Percentiles rank a stretch among this genome's conserved stretches.
These are phyloP conservation scores for Bacidia gigantensis DNA, from an alignment of 495 filamentous ascomycete species.

Conservation along the genomic window DNA sequence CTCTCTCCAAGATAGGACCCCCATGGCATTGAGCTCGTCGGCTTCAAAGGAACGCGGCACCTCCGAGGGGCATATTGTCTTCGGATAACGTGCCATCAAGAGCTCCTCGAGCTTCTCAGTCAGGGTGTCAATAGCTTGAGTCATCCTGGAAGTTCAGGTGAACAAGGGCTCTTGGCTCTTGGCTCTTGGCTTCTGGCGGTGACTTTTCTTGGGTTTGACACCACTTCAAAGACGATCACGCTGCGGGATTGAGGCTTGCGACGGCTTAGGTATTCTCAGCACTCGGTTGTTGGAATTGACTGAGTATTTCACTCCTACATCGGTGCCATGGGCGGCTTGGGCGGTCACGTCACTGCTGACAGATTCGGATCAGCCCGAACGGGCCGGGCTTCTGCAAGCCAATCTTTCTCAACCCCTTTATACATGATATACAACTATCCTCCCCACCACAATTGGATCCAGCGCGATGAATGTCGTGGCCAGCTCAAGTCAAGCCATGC, in stretches of 20 bases:
- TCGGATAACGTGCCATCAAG: conserved; percentile 21
- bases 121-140: not conserved
- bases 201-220: too few species aligned
- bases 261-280: too few species aligned
- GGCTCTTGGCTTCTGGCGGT: too few species aligned
- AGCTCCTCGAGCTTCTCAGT: conserved; percentile 2
- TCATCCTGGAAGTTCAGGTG: not conserved
- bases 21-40: conserved; percentile 22
- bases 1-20: conserved; percentile 27
- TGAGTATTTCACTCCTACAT: too few species aligned
- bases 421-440: too few species aligned
- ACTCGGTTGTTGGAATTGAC: too few species aligned
- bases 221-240: too few species aligned
- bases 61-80: conserved; percentile 39
- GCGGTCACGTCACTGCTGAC: too few species aligned
- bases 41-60: conserved; percentile 27
- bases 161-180: not conserved
- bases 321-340: too few species aligned
- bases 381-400: not conserved
- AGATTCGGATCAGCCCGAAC: not conserved
- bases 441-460: not conserved
- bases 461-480: not conserved
- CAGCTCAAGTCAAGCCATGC: not conserved
- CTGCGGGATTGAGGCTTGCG: too few species aligned
- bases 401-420: not conserved